Percentiles rank a stretch among this genome's conserved stretches.
phyloP scores from a whole-genome alignment of 176 grass and related monocot species.

The Dactylis glomerata region DNA sequence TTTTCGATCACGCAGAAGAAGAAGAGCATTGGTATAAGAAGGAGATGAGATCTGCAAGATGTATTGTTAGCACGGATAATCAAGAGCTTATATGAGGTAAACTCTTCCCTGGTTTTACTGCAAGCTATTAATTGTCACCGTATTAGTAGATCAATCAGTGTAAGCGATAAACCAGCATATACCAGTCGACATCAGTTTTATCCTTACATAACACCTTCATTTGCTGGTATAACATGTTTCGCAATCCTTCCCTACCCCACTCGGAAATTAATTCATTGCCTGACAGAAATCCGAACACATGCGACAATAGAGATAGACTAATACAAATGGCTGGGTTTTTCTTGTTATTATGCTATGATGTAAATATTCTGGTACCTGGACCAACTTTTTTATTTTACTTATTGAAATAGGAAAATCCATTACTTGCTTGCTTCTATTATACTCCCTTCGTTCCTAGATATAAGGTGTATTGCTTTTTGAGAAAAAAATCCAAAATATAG shows the following conservation, averaged over 20 bases:
- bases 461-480: too few relatives aligned
- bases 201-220: not conserved
- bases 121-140: not conserved
- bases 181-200: not conserved
- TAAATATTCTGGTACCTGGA: conserved; percentile 2
- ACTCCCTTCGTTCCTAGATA: too few relatives aligned
- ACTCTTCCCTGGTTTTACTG: conserved; percentile 12
- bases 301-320: not conserved
- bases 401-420: not conserved
- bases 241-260: not conserved
- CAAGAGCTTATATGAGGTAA: conserved; percentile 18
- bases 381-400: not conserved
- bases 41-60: conserved; percentile 30
- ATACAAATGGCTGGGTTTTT: not conserved
- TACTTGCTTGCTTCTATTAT: not conserved
- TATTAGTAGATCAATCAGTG: not conserved
- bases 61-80: not conserved
- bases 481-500: too few relatives aligned
- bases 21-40: conserved; percentile 74
- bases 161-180: not conserved
- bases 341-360: not conserved
- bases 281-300: not conserved
- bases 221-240: conserved; percentile 2
- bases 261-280: not conserved
- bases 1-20: conserved; percentile 87